Evolutionary conservation across 768 basidiomycete genomes (phyloP), one percentile per base, ranked within the genome.

Genomic region (Cyathus striatus): DNA sequence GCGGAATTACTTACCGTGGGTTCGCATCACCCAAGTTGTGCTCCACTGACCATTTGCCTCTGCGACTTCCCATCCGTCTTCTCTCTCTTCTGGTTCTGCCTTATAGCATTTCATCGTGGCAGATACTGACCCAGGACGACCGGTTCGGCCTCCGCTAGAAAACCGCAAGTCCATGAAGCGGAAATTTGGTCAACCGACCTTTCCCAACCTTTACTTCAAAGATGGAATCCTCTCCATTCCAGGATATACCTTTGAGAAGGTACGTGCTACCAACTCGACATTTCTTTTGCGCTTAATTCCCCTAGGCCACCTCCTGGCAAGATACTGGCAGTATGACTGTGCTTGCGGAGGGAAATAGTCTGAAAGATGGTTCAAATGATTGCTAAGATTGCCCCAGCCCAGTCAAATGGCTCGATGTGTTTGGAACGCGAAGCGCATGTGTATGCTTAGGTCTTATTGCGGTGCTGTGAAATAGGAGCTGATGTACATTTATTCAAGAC

Each of bases 391-490:
- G 83, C 81, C 4, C 76, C 80, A 24, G 79, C 81, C 6, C 80
- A 83, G 49, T 81, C 82, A 6, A 83, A 84, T 57, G 83, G 77
- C 13, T 82, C 83, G 3, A 76, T 86, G 69, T 81, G 76, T 59
- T 62, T 87, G 24, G 83, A 86, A 54, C 68, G 83, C 43, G 84
- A 87, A 61, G 79, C 81, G 3, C 83, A 84, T 60, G 79, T 85
- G 83, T 83, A 57, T 46, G 78, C 70, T 27, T 18, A 24, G 17
- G 23, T 27, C 40, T 22, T 43, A 6, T 35, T 21, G 13, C 22
- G 16, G 27, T 41, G 35, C 26, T 41, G 17, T 46, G 20, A 13
- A 44, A 4, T 27, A 30, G 27, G 9, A 30, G n/a, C 27, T 9
- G 9, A 30, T 9, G 27, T 30, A 30, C n/a, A n/a, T n/a, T n/a